Evolutionary conservation across 306 rosid genomes (phyloP).

Genomic region (Cyclanthera cordifolia): DNA sequence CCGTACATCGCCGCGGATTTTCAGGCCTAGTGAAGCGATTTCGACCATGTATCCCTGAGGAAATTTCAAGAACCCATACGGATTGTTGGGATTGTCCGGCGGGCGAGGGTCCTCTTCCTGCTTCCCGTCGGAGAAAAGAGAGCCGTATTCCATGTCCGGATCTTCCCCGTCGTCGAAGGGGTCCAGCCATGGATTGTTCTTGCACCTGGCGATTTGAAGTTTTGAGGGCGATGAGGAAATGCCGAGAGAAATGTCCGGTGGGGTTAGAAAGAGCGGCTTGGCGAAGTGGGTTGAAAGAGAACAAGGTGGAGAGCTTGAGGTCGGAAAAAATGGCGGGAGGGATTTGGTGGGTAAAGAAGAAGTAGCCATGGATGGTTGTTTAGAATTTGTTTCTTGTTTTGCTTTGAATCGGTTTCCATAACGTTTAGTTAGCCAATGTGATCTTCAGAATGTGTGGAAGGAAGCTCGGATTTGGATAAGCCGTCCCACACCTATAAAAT

Average conservation of each 20-base stretch:
- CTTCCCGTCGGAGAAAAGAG: constrained; percentile 55
- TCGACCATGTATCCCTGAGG: constrained; percentile 65
- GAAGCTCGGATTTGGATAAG: constrained; percentile 48
- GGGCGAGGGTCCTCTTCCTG: constrained; percentile 78
- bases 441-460: constrained; percentile 50
- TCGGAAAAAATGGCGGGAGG: constrained; percentile 44
- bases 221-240: constrained; percentile 17
- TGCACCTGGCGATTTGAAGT: constrained; percentile 21
- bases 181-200: constrained; percentile 75
- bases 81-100: constrained; percentile 58
- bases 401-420: background rate
- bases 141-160: constrained; percentile 57
- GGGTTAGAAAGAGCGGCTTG: constrained; percentile 28
- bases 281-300: constrained; percentile 24
- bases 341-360: constrained; percentile 39
- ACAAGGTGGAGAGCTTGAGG: constrained; percentile 29
- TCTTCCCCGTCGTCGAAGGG: constrained; percentile 73
- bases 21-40: constrained; percentile 48
- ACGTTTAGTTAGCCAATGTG: background rate
- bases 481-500: background rate
- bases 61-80: constrained; percentile 69
- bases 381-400: background rate
- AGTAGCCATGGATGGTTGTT: constrained; percentile 38
- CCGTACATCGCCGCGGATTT: constrained; percentile 74
- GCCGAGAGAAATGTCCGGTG: constrained; percentile 19